phyloP scores from a whole-genome alignment of 306 rosid genomes.

The Hippophae gyantsensis region DNA sequence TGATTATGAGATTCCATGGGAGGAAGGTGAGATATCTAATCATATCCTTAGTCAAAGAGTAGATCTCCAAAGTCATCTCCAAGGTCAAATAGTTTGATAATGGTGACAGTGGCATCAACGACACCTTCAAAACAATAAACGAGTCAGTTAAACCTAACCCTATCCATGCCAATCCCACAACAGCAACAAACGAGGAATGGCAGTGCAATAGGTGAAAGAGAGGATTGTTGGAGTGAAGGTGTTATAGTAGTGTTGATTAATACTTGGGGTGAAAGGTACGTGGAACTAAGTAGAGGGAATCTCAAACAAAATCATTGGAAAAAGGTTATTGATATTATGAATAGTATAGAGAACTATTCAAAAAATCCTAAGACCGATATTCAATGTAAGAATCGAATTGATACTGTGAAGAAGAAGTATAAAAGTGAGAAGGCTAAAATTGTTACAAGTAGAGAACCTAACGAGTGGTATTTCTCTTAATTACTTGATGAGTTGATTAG shows the following conservation, averaged over 20 bases:
- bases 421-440: constrained; percentile 19
- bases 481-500: constrained; percentile 66
- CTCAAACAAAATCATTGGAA: constrained; percentile 45
- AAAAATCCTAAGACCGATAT: constrained; percentile 74
- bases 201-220: constrained; percentile 68
- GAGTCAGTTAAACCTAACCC: constrained; percentile 30
- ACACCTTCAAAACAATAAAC: constrained; percentile 30
- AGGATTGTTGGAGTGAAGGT: constrained; percentile 97
- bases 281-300: constrained; percentile 91
- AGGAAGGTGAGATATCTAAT: constrained; percentile 83
- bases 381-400: constrained; percentile 95
- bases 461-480: constrained; percentile 76
- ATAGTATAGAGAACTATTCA: constrained; percentile 57
- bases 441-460: constrained; percentile 40
- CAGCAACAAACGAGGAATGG: constrained; percentile 28
- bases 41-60: constrained; percentile 47
- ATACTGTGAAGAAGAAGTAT: constrained; percentile 92
- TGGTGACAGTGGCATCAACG: constrained; percentile 81
- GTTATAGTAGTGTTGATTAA: constrained; percentile 90
- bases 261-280: constrained; percentile 95
- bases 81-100: constrained; percentile 47
- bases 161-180: constrained; percentile 56
- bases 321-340: constrained; percentile 61
- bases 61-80: constrained; percentile 56
- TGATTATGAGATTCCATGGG: no score